Base-by-base conservation (phyloP, 139 green algal genomes). In the Marvania coccoides region DNA sequence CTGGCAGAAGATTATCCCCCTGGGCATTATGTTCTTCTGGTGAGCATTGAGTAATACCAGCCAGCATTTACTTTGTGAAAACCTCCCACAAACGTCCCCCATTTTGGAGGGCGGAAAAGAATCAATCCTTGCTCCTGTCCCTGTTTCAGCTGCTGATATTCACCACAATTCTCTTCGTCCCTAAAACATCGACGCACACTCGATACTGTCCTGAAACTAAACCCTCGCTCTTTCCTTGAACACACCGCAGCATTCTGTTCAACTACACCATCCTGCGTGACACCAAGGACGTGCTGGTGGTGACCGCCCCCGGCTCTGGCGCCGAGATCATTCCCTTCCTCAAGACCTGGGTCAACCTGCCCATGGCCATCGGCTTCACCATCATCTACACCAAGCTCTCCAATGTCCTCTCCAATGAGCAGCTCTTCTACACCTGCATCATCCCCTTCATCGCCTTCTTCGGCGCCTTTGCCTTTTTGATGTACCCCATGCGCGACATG, bases 181-280 rank as follows among this genome's bases (percentile, higher is more conserved):
- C n/a, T n/a, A n/a, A n/a, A n/a, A n/a, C n/a, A n/a, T n/a, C n/a
- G n/a, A n/a, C n/a, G n/a, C n/a, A n/a, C n/a, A n/a, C n/a, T n/a
- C n/a, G n/a, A n/a, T n/a, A n/a, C n/a, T n/a, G n/a, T n/a, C n/a
- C n/a, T n/a, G n/a, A n/a, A n/a, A n/a, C n/a, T n/a, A n/a, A 51
- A 19, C 42, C 19, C 19, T 51, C 19, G 42, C 19, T 51, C 19
- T 19, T 51, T 51, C 19, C 36, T 59, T 12, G 9, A 59, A 26
- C 12, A 59, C 75, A 58, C 80, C 70, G 46, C 58, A 69, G 68
- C 85, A 97, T 98, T 59, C 80, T 97, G 31, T 98, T 98, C 88
- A 98, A 98, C 87, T 98, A 98, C 90, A 98, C 93, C 65, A 98
- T 98, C 68, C 87, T 98, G 60, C 85, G 93, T 62, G 93, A 98